These are phyloP conservation scores for Vitis rupestris DNA, from an alignment of 164 flowering plant genomes.

Conservation along the genomic window DNA sequence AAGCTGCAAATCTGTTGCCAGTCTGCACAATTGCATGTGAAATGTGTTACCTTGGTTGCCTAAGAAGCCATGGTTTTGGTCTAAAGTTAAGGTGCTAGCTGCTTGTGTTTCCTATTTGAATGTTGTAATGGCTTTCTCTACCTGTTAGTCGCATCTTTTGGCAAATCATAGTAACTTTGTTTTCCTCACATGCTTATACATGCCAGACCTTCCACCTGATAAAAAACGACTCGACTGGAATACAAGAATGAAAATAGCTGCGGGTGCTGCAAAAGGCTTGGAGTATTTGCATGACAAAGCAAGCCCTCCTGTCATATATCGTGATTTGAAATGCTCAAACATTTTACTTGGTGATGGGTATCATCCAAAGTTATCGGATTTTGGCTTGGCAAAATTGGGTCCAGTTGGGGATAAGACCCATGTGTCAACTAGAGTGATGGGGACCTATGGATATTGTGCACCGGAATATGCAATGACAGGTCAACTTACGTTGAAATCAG, in stretches of 20 bases:
- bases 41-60: neutral
- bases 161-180: neutral
- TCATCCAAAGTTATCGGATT: constrained; percentile 59
- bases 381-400: constrained; percentile 62
- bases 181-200: neutral
- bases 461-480: constrained; percentile 72
- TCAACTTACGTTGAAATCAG: constrained; percentile 58
- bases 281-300: constrained; percentile 66
- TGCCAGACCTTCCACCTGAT: constrained; percentile 54
- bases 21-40: neutral
- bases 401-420: constrained; percentile 66
- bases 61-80: neutral
- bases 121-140: neutral
- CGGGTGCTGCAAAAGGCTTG: constrained; percentile 66
- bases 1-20: neutral
- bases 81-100: neutral
- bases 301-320: constrained; percentile 63
- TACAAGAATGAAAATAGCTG: constrained; percentile 64
- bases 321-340: constrained; percentile 61
- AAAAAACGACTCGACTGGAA: constrained; percentile 51
- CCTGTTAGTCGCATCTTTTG: neutral
- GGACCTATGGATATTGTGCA: constrained; percentile 68
- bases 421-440: constrained; percentile 69
- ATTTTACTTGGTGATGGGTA: constrained; percentile 53
- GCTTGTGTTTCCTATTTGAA: neutral